Evolutionary conservation across 257 asterid species (phyloP).

Genomic region (Anisodus acutangulus): DNA sequence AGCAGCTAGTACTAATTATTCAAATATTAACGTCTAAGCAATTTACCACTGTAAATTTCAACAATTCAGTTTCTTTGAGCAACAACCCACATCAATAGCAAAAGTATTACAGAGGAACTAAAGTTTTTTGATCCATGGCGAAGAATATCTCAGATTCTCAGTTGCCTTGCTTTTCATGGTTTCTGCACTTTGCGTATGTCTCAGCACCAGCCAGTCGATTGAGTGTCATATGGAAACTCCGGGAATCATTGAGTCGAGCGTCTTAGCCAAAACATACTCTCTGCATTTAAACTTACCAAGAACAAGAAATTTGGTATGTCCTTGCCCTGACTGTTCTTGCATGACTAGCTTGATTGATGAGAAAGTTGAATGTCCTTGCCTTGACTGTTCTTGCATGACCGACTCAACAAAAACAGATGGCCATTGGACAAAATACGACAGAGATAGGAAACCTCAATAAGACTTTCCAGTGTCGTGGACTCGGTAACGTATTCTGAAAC

Average conservation of each 20-base stretch:
- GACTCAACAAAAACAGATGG: not conserved
- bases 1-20: not conserved
- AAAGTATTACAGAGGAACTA: not conserved
- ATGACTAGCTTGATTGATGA: too few relatives aligned
- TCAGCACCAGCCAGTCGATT: not conserved
- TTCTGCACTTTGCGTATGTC: not conserved
- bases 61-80: not conserved
- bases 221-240: slow-evolving; percentile 3
- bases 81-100: slow-evolving; percentile 5
- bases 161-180: slow-evolving; percentile 21
- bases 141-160: slow-evolving; percentile 19
- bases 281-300: not conserved
- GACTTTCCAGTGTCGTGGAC: not conserved
- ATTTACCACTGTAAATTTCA: not conserved
- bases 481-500: not conserved
- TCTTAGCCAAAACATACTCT: not conserved
- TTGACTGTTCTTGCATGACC: not conserved
- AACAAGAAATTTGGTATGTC: not conserved
- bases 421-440: not conserved
- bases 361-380: slow-evolving; percentile 16
- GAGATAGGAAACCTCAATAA: not conserved
- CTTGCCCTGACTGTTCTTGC: not conserved
- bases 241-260: not conserved
- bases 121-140: not conserved
- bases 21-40: not conserved